Evolutionary conservation across 495 filamentous ascomycete species (phyloP).

Genomic region (Neurospora sp.): DNA sequence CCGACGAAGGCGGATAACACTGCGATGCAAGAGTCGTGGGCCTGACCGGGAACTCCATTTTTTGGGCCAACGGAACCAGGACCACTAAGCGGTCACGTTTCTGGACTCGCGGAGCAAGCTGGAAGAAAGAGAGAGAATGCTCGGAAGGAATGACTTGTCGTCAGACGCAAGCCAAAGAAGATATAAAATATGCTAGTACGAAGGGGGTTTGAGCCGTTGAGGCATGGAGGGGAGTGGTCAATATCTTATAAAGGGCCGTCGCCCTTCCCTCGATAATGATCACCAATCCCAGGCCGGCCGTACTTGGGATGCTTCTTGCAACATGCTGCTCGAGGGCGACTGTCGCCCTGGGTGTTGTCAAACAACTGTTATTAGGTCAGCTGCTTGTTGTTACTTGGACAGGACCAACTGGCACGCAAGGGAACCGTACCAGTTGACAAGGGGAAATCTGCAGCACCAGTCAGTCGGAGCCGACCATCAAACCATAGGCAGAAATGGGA

Average conservation of each 20-base stretch:
- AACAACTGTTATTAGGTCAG: not conserved
- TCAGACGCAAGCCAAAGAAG: conserved; percentile 24
- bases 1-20: conserved; percentile 17
- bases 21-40: conserved; percentile 18
- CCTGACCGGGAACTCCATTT: conserved; percentile 18
- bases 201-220: not conserved
- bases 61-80: conserved; percentile 4
- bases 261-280: conserved; percentile 7
- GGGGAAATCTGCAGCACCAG: conserved; percentile 9
- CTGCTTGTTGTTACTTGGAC: not conserved
- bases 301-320: conserved; percentile 12
- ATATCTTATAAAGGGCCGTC: conserved; percentile 16
- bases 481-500: not conserved
- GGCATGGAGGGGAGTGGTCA: conserved; percentile 11
- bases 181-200: conserved; percentile 22
- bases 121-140: conserved; percentile 51
- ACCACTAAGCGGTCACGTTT: not conserved
- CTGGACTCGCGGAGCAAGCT: conserved; percentile 26
- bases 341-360: not conserved
- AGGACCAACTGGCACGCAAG: conserved; percentile 33
- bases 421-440: conserved; percentile 17
- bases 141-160: conserved; percentile 21
- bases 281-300: conserved; percentile 2
- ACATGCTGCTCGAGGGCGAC: conserved; percentile 11
- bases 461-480: not conserved